Conservation (phyloP, 768 basidiomycete species). For the Termitomyces sp. region DNA sequence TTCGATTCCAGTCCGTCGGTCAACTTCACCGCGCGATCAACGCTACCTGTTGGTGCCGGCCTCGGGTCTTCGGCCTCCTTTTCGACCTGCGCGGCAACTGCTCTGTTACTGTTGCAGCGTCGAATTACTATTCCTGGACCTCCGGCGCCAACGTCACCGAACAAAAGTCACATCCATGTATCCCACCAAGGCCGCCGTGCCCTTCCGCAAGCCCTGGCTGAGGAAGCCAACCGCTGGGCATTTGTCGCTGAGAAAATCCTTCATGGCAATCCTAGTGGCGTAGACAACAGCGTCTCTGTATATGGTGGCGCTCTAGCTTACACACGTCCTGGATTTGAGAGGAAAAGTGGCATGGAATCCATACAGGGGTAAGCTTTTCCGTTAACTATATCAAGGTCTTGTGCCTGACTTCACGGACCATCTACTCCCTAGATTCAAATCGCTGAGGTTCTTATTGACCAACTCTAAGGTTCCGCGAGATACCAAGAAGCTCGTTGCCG, state of each 20-base stretch:
- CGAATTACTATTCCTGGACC: conserved; percentile 61
- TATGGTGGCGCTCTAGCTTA: conserved; percentile 93
- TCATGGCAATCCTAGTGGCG: conserved; percentile 96
- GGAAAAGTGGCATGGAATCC: conserved; percentile 78
- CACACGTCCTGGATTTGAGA: conserved; percentile 75
- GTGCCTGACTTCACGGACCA: conserved; percentile 17
- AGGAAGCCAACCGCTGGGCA: conserved; percentile 89
- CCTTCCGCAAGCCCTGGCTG: conserved; percentile 61
- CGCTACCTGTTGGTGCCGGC: conserved; percentile 92
- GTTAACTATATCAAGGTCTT: conserved; percentile 1
- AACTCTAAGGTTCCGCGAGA: conserved; percentile 93
- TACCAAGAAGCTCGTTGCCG: conserved; percentile 91
- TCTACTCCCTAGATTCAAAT: conserved; percentile 69
- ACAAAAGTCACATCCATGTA: conserved; percentile 53
- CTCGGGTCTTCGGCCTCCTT: conserved; percentile 97
- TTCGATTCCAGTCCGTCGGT: conserved; percentile 59
- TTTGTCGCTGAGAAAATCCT: conserved; percentile 95
- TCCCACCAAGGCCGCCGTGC: conserved; percentile 67
- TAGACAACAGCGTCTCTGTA: conserved; percentile 93
- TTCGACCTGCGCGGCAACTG: conserved; percentile 82
- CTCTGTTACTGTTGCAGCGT: conserved; percentile 73
- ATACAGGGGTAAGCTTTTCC: conserved; percentile 71
- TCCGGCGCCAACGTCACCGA: conserved; percentile 45
- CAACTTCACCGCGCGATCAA: conserved; percentile 80
- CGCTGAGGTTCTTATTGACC: conserved; percentile 84